Conservation (phyloP, 2,329 filamentous ascomycete genomes). For the Elsinoe ampelina region DNA sequence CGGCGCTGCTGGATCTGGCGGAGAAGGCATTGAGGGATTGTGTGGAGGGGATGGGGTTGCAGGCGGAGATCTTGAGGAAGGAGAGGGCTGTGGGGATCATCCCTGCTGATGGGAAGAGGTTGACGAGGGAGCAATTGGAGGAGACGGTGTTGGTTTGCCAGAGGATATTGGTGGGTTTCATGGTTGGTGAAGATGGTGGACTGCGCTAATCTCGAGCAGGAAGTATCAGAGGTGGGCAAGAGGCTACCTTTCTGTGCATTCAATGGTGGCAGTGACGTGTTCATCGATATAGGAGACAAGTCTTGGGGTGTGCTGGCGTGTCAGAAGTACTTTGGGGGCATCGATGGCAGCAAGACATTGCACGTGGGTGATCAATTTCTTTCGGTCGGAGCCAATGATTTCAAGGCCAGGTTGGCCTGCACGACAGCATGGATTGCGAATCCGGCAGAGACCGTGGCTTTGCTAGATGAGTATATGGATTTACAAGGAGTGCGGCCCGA, state of each 20-base stretch:
- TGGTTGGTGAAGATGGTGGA: not conserved
- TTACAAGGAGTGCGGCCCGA: not conserved
- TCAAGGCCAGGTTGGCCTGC: slow-evolving; percentile 84
- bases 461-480: slow-evolving; percentile 69
- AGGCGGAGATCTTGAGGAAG: slow-evolving; percentile 75
- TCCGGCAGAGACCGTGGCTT: slow-evolving; percentile 77
- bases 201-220: slow-evolving; percentile 31
- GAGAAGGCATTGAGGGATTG: slow-evolving; percentile 78
- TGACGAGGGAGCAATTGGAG: slow-evolving; percentile 74
- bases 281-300: slow-evolving; percentile 98
- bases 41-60: slow-evolving; percentile 66
- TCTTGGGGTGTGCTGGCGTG: slow-evolving; percentile 89
- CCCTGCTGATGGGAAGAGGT: slow-evolving; percentile 38
- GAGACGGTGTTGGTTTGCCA: slow-evolving; percentile 93
- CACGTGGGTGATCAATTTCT: slow-evolving; percentile 96
- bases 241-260: slow-evolving; percentile 89
- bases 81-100: slow-evolving; percentile 56
- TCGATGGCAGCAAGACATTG: slow-evolving; percentile 69
- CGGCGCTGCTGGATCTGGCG: slow-evolving; percentile 74
- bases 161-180: slow-evolving; percentile 55
- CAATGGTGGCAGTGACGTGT: slow-evolving; percentile 95
- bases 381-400: slow-evolving; percentile 91
- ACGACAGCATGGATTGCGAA: slow-evolving; percentile 97
- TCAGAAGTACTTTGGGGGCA: slow-evolving; percentile 76
- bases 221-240: slow-evolving; percentile 61